phyloP scores from a whole-genome alignment of 306 rosid species.

The Rubus parviflorus region DNA sequence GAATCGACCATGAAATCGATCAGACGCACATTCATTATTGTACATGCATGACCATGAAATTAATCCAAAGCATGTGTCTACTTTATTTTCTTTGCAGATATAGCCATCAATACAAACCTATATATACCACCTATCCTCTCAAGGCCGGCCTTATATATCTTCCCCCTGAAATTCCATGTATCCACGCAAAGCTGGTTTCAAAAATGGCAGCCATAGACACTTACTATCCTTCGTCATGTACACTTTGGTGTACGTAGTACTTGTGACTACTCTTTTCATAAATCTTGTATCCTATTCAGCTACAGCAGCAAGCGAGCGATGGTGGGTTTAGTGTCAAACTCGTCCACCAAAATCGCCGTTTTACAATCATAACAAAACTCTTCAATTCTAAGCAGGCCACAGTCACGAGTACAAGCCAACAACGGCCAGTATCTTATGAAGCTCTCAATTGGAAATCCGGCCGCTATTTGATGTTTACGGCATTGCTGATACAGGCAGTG shows the following conservation, averaged over 20 bases:
- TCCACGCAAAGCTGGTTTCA: neutral
- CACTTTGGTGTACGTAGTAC: neutral
- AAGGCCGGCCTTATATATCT: neutral
- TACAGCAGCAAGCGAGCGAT: constrained; percentile 19
- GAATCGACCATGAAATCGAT: neutral
- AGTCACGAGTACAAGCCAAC: constrained; percentile 22
- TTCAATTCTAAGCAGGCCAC: neutral
- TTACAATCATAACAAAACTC: constrained; percentile 2
- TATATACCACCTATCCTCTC: neutral
- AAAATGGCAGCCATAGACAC: neutral
- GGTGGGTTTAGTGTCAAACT: constrained; percentile 39
- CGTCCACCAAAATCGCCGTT: constrained; percentile 36
- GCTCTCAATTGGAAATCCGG: constrained; percentile 51
- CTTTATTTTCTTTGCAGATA: neutral
- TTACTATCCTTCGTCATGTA: neutral
- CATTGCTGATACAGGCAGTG: constrained; percentile 58
- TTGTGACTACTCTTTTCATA: constrained; percentile 15
- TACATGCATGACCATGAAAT: too few relatives aligned
- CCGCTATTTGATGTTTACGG: constrained; percentile 53
- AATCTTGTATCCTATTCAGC: constrained; percentile 28
- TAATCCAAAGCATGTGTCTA: neutral
- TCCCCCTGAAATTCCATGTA: neutral
- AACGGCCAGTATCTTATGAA: constrained; percentile 57
- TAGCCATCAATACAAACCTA: neutral
- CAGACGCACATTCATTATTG: too few relatives aligned